Evolutionary conservation across 768 basidiomycete species (phyloP).

Genomic region (Termitomyces sp.): DNA sequence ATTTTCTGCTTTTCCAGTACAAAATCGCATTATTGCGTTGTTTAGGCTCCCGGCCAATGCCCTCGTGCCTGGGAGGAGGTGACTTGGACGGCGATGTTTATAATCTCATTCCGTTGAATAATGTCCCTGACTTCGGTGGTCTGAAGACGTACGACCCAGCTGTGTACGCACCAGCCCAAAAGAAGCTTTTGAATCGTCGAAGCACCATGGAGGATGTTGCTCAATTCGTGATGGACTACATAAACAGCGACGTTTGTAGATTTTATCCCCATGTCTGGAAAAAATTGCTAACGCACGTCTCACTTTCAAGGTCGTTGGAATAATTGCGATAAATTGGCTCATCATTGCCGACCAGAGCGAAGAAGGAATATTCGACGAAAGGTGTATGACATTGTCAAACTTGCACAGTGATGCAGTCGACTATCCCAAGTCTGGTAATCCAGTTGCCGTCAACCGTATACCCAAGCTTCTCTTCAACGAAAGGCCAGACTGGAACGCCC

Average conservation of each 20-base stretch:
- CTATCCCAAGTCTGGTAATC: constrained; percentile 58
- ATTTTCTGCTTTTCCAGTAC: background rate
- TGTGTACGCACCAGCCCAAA: constrained; percentile 45
- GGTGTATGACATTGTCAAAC: constrained; percentile 52
- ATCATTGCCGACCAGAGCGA: constrained; percentile 59
- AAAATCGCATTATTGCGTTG: background rate
- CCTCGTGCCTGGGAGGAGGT: constrained; percentile 65
- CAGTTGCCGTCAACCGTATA: constrained; percentile 36
- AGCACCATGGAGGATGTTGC: constrained; percentile 65
- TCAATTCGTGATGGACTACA: constrained; percentile 69
- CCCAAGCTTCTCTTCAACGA: constrained; percentile 38
- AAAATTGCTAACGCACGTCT: constrained; percentile 1
- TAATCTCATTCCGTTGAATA: constrained; percentile 45
- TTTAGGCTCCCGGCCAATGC: constrained; percentile 58
- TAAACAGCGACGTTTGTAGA: constrained; percentile 56
- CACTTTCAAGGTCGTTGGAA: constrained; percentile 48
- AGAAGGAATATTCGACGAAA: constrained; percentile 44
- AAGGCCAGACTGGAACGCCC: constrained; percentile 67
- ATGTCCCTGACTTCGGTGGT: constrained; percentile 34
- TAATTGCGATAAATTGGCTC: constrained; percentile 63
- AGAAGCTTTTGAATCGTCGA: constrained; percentile 41
- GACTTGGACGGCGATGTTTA: constrained; percentile 70
- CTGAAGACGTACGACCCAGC: constrained; percentile 35
- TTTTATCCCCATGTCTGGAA: background rate
- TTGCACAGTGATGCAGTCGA: constrained; percentile 68